Base-by-base conservation (phyloP, 805 yeast species). In the Pichia sporocuriosa region DNA sequence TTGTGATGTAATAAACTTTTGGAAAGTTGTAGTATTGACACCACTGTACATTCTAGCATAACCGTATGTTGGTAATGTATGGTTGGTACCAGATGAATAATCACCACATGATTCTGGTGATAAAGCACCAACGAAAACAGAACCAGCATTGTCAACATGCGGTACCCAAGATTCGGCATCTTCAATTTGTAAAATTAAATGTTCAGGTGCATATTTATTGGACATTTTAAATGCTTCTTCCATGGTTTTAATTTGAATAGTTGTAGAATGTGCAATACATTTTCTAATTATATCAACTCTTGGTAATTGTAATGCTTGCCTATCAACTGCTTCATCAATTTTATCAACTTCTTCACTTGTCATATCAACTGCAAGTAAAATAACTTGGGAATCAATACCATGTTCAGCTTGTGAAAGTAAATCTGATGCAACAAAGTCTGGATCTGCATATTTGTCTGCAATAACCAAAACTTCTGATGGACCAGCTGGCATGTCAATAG, bases 401-500 rank as follows among this genome's bases (percentile, higher is more conserved):
- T 93, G 99, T 68, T 93, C 99, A 23, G 99, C 99, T 68, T 93
- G 99, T 0, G 97, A 89, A 45, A 93, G 71, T 58, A 93, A 72
- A 62, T 93, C 99, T 50, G 88, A 77, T n/a, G 97, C 98, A 24
- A 93, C 98, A 63, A 86, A 93, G 56, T 88, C 96, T 20, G 95
- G 90, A 64, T 88, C 96, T 11, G 97, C 86, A 35, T 73, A 58
- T 45, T 70, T 75, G 61, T 93, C 99, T 36, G 96, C 95, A 53
- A 93, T 70, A n/a, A 90, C 99, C 45, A 93, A 71, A 20, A 93
- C 99, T 66, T 93, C 99, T 39, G 95, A 84, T 23, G 99, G 99
- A 9, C 99, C 99, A 21, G 99, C 99, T 37, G 99, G 99, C 97
- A 93, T 90, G 63, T 93, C 99, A 53, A 93, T 93, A 15, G 96